Conservation (phyloP, 2,329 filamentous ascomycete species). For the Fulvia fulva region DNA sequence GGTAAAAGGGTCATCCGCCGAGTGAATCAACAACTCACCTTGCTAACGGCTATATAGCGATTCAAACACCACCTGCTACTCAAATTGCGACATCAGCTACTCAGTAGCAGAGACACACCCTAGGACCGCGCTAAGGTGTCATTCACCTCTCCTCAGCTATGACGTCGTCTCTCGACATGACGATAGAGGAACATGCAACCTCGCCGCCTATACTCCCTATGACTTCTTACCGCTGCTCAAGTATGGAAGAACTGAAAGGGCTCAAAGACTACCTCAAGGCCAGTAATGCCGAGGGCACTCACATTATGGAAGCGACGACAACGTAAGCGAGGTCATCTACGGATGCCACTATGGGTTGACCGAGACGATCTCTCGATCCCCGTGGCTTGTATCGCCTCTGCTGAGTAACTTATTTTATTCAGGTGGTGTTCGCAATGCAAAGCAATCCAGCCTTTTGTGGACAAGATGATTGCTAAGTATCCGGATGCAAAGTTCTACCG, state of each 20-base stretch:
- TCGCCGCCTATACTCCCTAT: not conserved
- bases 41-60: no score
- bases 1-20: no score
- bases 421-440: slow-evolving; percentile 28
- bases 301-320: slow-evolving; percentile 30
- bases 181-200: not conserved
- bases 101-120: no score
- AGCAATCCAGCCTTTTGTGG: slow-evolving; percentile 31
- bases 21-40: no score
- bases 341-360: not conserved
- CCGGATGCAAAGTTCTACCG: slow-evolving; percentile 31
- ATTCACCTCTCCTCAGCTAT: not conserved
- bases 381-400: no score
- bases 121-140: no score
- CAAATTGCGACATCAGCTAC: no score
- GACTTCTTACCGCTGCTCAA: not conserved
- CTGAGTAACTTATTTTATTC: no score
- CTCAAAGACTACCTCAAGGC: slow-evolving; percentile 31
- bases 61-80: no score
- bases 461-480: slow-evolving; percentile 30
- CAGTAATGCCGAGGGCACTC: slow-evolving; percentile 28
- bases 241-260: slow-evolving; percentile 30
- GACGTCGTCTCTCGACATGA: not conserved
- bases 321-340: slow-evolving; percentile 11
- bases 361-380: not conserved